A percentile compares a stretch with the other conserved stretches of the same genome.
phyloP scores from a whole-genome alignment of 2,329 filamentous ascomycete genomes.

The Myriosclerotinia scirpicola region DNA sequence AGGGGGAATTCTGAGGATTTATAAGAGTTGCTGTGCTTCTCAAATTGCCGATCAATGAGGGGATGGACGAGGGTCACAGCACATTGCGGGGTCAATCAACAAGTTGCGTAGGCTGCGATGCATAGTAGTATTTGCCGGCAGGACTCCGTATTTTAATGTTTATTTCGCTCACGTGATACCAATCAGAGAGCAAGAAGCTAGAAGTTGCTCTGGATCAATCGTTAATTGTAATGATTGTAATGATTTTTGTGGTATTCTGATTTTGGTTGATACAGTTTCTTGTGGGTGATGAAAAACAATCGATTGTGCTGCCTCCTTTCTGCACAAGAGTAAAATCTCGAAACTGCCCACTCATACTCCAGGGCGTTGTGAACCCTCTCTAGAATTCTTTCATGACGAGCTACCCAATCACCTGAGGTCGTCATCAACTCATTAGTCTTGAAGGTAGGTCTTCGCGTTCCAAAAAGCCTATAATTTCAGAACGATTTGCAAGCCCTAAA shows the following conservation, averaged over 20 bases:
- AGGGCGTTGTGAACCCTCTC: neutral
- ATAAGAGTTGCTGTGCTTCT: neutral
- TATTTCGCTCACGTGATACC: neutral
- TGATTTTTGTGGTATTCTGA: neutral
- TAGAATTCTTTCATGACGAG: neutral
- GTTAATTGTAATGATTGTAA: neutral
- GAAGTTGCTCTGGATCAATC: neutral
- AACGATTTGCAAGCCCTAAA: constrained; percentile 15
- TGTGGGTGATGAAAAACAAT: neutral
- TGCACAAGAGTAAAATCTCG: neutral
- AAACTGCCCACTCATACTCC: neutral
- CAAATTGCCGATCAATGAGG: constrained; percentile 16
- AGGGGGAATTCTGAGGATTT: neutral
- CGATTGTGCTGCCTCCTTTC: constrained; percentile 1
- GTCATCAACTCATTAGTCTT: neutral
- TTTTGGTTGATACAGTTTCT: neutral
- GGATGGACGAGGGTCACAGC: constrained; percentile 6
- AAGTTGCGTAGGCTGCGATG: no score
- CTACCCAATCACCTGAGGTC: neutral
- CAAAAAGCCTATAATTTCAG: neutral
- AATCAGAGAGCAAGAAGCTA: neutral
- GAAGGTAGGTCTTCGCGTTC: neutral
- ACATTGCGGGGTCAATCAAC: constrained; percentile 9
- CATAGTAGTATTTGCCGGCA: constrained; percentile 13
- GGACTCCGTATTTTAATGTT: neutral